Evolutionary conservation across 1,284 basidiomycete species (phyloP).

Genomic region (Ustilago crameri): DNA sequence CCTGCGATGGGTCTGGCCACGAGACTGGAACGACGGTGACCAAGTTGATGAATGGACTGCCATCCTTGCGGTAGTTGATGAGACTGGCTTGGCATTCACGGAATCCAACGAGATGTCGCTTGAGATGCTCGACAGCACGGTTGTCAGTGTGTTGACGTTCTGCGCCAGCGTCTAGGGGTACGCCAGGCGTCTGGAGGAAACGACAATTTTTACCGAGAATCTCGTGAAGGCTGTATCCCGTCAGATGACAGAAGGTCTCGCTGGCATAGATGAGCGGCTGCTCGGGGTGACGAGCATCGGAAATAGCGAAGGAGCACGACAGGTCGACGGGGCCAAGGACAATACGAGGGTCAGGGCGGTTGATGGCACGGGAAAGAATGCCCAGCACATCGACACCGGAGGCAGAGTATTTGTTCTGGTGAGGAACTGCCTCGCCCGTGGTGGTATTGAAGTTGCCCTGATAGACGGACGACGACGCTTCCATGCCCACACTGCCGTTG

Average conservation of each 20-base stretch:
- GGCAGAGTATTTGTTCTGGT: conserved; percentile 76
- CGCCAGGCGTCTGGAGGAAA: conserved; percentile 79
- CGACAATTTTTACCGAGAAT: conserved; percentile 65
- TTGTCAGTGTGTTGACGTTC: conserved; percentile 77
- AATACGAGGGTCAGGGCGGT: conserved; percentile 80
- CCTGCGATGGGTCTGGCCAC: conserved; percentile 75
- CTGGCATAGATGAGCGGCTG: conserved; percentile 88
- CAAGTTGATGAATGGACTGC: conserved; percentile 77
- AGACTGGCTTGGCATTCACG: conserved; percentile 80
- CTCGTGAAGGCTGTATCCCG: conserved; percentile 78
- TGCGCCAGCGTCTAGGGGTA: conserved; percentile 75
- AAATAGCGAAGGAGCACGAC: conserved; percentile 87
- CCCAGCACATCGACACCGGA: conserved; percentile 90
- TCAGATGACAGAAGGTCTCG: conserved; percentile 81
- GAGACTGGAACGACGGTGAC: conserved; percentile 67
- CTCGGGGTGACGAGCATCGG: conserved; percentile 82
- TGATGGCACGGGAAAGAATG: conserved; percentile 80
- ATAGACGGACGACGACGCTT: conserved; percentile 27
- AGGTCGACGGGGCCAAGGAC: conserved; percentile 89
- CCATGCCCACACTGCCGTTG: conserved; percentile 1
- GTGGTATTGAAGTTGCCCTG: conserved; percentile 36
- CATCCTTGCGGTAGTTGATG: conserved; percentile 87
- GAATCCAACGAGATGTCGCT: conserved; percentile 43
- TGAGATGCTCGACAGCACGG: conserved; percentile 74
- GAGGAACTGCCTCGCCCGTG: conserved; percentile 34